Base-by-base conservation (phyloP, 176 grass and related monocot genomes). In the Oryza longistaminata region DNA sequence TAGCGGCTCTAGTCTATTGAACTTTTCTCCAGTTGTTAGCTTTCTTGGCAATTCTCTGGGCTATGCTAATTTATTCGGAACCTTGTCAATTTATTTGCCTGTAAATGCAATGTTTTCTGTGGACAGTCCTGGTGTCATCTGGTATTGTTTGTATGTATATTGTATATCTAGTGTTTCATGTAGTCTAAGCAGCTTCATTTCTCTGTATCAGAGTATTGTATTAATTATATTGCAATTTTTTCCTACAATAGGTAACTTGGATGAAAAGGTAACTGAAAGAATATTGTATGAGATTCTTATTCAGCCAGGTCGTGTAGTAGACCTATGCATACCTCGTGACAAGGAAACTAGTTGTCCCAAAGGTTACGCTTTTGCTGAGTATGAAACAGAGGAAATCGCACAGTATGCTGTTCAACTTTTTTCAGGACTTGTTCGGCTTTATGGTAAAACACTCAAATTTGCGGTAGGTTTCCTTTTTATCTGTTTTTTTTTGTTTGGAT, bases 291-390 rank as follows among this genome's bases (percentile, higher is more conserved):
- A 98, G 83, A 94, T 99, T 84, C 87, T 93, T 80, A 87, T 99
- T 58, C 96, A 99, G 90, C 86, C 83, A 80, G 96, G 93, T 64
- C 80, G 50, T 84, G 34, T 94, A 84, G 83, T 96, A 79, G 91
- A 94, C 79, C 78, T 96, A n/a, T 48, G 94, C 80, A 86, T 98
- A 76, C 91, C 93, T 44, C 85, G 66, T 74, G 91, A 98, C 67
- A 93, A 93, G 70, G 96, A 98, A 87, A 95, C 83, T 79, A 92
- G 88, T 66, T 79, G 74, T 27, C 83, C 60, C 61, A 98, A 89
- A 82, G 93, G 93, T 37, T 98, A 84, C n/a, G 91, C 93, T 86
- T 99, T 99, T 89, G 96, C 88, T n/a, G 78, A 96, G 86, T 96
- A 94, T 82, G 93, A 96, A 86, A 79, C 90, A 1, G 85, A 91